Percentiles rank a stretch among this genome's conserved stretches.
Evolutionary conservation across 208 protist genomes (phyloP).

Genomic region (Trypanosoma vivax): DNA sequence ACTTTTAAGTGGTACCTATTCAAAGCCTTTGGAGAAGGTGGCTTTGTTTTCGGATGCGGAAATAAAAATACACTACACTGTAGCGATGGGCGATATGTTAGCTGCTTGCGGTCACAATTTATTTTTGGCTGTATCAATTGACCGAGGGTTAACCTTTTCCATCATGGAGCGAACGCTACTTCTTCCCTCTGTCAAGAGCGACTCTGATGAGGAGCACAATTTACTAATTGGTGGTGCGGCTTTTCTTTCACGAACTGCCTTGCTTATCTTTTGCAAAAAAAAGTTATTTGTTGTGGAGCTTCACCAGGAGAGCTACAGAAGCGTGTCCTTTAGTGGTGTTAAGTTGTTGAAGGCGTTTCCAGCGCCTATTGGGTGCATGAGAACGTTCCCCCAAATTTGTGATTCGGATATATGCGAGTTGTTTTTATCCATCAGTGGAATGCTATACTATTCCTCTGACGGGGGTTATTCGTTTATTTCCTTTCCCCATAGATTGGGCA

Average conservation of each 20-base stretch:
- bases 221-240: slow-evolving; percentile 7
- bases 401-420: slow-evolving; percentile 15
- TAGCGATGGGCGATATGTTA: slow-evolving; percentile 34
- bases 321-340: slow-evolving; percentile 6
- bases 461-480: slow-evolving; percentile 35
- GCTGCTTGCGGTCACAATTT: slow-evolving; percentile 34
- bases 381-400: slow-evolving; percentile 7
- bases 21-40: background rate
- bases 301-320: background rate
- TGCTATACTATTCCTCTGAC: slow-evolving; percentile 61
- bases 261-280: slow-evolving; percentile 16
- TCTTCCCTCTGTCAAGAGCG: slow-evolving; percentile 2
- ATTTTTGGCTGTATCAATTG: slow-evolving; percentile 58
- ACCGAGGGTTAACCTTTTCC: slow-evolving; percentile 54
- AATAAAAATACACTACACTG: slow-evolving; percentile 11
- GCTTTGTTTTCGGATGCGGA: background rate
- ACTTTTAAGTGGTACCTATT: slow-evolving; percentile 2
- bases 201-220: background rate
- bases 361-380: slow-evolving; percentile 11
- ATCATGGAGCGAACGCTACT: slow-evolving; percentile 12
- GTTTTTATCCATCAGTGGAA: slow-evolving; percentile 35
- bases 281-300: slow-evolving; percentile 12
- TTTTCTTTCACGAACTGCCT: slow-evolving; percentile 17
- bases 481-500: slow-evolving; percentile 57
- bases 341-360: slow-evolving; percentile 9